These are phyloP conservation scores for Massospora cicadina DNA, from an alignment of 371 early-diverging fungal genomes.

Conservation along the genomic window DNA sequence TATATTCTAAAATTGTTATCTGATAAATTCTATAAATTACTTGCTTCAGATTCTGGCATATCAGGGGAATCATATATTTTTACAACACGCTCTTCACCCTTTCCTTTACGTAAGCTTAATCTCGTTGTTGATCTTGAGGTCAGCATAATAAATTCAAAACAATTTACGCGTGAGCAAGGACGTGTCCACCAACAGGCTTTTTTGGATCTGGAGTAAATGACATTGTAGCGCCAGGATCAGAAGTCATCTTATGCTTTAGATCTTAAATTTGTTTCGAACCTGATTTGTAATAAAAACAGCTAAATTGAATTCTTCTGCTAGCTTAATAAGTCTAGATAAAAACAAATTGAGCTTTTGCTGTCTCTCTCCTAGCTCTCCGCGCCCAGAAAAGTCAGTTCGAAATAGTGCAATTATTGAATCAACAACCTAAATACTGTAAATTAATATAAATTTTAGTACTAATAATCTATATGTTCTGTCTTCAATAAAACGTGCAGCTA, in stretches of 20 bases:
- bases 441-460: not conserved
- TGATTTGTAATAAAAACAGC: constrained; percentile 84
- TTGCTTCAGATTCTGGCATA: constrained; percentile 62
- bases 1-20: not conserved
- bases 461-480: constrained; percentile 19
- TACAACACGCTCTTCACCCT: constrained; percentile 62
- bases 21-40: constrained; percentile 18
- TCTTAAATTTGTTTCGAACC: constrained; percentile 19
- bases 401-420: constrained; percentile 65
- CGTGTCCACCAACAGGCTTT: constrained; percentile 97
- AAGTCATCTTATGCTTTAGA: constrained; percentile 14
- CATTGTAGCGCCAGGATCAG: constrained; percentile 37
- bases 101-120: constrained; percentile 64
- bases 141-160: too few species aligned
- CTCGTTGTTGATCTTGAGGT: constrained; percentile 29
- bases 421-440: constrained; percentile 24
- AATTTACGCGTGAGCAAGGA: constrained; percentile 91
- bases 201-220: constrained; percentile 80
- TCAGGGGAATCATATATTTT: constrained; percentile 86
- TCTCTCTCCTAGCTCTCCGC: constrained; percentile 79
- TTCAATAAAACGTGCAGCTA: constrained; percentile 56
- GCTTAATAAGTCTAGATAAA: constrained; percentile 52
- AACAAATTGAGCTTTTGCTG: constrained; percentile 75
- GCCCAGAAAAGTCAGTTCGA: constrained; percentile 58
- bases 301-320: constrained; percentile 77